These are phyloP conservation scores for Schizonepeta tenuifolia DNA, from an alignment of 257 asterid genomes.

Conservation along the genomic window DNA sequence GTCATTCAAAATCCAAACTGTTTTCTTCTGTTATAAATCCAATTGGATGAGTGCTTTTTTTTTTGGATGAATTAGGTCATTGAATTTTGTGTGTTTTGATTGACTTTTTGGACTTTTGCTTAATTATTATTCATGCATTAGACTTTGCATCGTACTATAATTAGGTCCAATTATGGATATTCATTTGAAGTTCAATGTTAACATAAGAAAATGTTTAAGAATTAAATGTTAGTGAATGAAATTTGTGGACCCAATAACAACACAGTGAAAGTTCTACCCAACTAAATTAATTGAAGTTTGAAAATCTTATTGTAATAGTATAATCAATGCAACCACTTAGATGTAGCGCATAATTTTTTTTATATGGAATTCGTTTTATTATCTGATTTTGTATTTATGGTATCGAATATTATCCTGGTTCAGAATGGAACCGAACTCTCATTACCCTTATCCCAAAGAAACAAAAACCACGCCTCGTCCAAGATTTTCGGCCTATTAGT, in stretches of 20 bases:
- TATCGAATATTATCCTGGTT: too few species aligned
- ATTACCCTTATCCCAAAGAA: too few species aligned
- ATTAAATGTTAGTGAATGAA: not conserved
- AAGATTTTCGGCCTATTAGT: too few species aligned
- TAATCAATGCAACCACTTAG: not conserved
- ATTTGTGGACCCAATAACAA: not conserved
- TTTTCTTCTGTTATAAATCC: too few species aligned
- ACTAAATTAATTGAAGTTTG: not conserved
- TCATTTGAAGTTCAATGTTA: not conserved
- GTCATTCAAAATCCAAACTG: too few species aligned
- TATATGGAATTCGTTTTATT: too few species aligned
- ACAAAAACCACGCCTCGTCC: too few species aligned
- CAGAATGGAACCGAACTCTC: too few species aligned
- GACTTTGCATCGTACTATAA: not conserved
- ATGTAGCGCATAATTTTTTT: too few species aligned
- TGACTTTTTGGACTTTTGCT: not conserved
- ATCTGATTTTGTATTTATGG: too few species aligned
- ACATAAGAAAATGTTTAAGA: not conserved
- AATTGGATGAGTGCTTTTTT: not conserved
- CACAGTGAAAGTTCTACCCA: not conserved
- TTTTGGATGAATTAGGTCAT: not conserved
- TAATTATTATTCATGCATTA: not conserved
- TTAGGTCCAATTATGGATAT: not conserved
- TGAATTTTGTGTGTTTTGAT: not conserved
- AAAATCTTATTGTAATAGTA: not conserved